A percentile compares a stretch with the other conserved stretches of the same genome.
phyloP scores from a whole-genome alignment of 164 flowering plant species.

The Chloranthus sessilifolius region DNA sequence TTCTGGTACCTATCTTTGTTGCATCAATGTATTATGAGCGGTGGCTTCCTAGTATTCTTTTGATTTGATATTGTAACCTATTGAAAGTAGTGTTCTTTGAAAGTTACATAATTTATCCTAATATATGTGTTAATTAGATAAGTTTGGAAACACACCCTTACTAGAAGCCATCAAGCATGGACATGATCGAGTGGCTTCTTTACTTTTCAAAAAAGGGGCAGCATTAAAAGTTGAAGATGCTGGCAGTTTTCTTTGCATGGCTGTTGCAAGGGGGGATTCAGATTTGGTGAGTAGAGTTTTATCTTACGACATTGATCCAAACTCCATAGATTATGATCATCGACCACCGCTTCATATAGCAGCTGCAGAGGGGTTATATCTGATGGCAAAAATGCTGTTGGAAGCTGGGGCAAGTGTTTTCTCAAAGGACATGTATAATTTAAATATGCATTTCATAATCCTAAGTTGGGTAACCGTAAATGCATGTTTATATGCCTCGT shows the following conservation, averaged over 20 bases:
- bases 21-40: too few species aligned
- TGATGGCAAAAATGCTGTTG: slow-evolving; percentile 59
- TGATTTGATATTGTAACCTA: background rate
- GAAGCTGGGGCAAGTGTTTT: slow-evolving; percentile 80
- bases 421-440: slow-evolving; percentile 64
- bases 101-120: background rate
- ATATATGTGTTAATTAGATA: slow-evolving; percentile 47
- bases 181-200: slow-evolving; percentile 61
- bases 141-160: slow-evolving; percentile 75
- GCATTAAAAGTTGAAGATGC: slow-evolving; percentile 47
- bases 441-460: background rate
- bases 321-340: slow-evolving; percentile 65
- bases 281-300: slow-evolving; percentile 61
- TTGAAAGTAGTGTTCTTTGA: background rate
- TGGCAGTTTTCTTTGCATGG: slow-evolving; percentile 55
- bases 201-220: slow-evolving; percentile 68
- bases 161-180: slow-evolving; percentile 75
- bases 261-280: slow-evolving; percentile 57
- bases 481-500: background rate
- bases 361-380: slow-evolving; percentile 58
- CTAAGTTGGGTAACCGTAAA: too few species aligned
- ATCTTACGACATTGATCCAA: slow-evolving; percentile 65
- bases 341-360: slow-evolving; percentile 85
- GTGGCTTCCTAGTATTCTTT: slow-evolving; percentile 20
- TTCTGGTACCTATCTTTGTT: slow-evolving; percentile 29